Evolutionary conservation across 1,284 basidiomycete species (phyloP).

Genomic region (Boletellus deceptivus): DNA sequence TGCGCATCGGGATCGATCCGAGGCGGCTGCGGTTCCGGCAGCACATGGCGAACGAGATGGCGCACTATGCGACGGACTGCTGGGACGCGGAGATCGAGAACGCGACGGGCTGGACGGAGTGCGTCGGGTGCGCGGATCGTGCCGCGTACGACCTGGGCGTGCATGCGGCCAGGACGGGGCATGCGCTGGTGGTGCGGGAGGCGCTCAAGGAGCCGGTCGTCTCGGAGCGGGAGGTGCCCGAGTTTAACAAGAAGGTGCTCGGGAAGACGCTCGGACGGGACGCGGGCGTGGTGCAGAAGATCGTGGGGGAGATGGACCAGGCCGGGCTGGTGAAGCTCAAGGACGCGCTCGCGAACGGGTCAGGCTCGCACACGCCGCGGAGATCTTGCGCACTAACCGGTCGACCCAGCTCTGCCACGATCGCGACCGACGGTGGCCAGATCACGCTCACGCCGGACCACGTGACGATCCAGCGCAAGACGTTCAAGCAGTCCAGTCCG

Average conservation of each 20-base stretch:
- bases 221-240: conserved; percentile 69
- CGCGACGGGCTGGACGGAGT: conserved; percentile 97
- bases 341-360: conserved; percentile 77
- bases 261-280: conserved; percentile 92
- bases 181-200: conserved; percentile 80
- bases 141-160: conserved; percentile 90
- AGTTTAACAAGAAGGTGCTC: conserved; percentile 86
- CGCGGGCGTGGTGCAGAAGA: conserved; percentile 68
- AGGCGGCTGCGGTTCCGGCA: conserved; percentile 88
- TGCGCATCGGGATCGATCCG: conserved; percentile 93
- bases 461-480: conserved; percentile 80
- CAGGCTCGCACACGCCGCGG: conserved; percentile 30
- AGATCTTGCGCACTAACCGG: conserved; percentile 6
- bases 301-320: conserved; percentile 71
- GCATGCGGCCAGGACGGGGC: conserved; percentile 61
- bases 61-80: conserved; percentile 97
- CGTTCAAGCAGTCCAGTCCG: conserved; percentile 87
- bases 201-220: conserved; percentile 80
- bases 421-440: conserved; percentile 62
- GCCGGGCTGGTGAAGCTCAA: conserved; percentile 68
- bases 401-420: conserved; percentile 42
- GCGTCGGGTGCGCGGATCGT: conserved; percentile 98
- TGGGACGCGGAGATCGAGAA: conserved; percentile 99
- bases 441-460: conserved; percentile 77
- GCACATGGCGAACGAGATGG: conserved; percentile 98